These are phyloP conservation scores for Yarrowia porcina DNA, from an alignment of 805 yeast genomes.

Conservation along the genomic window DNA sequence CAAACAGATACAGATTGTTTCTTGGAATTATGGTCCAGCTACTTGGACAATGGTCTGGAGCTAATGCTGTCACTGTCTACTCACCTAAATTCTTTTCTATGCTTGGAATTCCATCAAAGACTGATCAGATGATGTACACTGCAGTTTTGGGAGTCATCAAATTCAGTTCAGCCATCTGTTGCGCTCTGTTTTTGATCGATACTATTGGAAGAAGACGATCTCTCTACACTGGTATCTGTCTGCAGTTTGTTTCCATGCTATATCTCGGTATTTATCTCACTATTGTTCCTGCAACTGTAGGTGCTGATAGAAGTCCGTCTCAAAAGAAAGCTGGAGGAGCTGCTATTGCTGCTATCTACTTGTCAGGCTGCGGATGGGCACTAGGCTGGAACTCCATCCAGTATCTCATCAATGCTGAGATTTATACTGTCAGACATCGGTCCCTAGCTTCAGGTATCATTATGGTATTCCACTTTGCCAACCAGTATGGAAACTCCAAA, in stretches of 20 bases:
- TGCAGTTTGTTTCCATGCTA: slow-evolving; percentile 46
- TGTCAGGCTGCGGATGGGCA: slow-evolving; percentile 59
- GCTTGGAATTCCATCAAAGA: slow-evolving; percentile 45
- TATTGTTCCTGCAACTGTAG: slow-evolving; percentile 35
- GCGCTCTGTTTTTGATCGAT: slow-evolving; percentile 55
- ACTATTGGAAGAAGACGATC: slow-evolving; percentile 52
- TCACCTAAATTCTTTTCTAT: slow-evolving; percentile 52
- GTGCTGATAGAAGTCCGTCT: slow-evolving; percentile 42
- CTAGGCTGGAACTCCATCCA: slow-evolving; percentile 58
- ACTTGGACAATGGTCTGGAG: slow-evolving; percentile 53
- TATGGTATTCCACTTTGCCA: slow-evolving; percentile 56
- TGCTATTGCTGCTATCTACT: slow-evolving; percentile 50
- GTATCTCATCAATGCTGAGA: slow-evolving; percentile 53
- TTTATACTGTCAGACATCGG: slow-evolving; percentile 51
- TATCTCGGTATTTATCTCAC: slow-evolving; percentile 48
- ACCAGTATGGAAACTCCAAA: slow-evolving; percentile 56
- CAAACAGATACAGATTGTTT: slow-evolving; percentile 42
- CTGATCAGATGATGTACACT: slow-evolving; percentile 46
- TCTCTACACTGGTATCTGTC: slow-evolving; percentile 46
- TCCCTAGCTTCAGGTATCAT: slow-evolving; percentile 49
- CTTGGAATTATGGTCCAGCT: slow-evolving; percentile 43
- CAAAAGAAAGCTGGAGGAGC: slow-evolving; percentile 44
- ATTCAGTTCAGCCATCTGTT: slow-evolving; percentile 46
- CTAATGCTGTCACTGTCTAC: slow-evolving; percentile 54
- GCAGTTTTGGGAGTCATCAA: slow-evolving; percentile 55